Percentiles rank a stretch among this genome's conserved stretches.
Conservation (phyloP, 2,329 filamentous ascomycete species). For the Sporothrix humicola region DNA sequence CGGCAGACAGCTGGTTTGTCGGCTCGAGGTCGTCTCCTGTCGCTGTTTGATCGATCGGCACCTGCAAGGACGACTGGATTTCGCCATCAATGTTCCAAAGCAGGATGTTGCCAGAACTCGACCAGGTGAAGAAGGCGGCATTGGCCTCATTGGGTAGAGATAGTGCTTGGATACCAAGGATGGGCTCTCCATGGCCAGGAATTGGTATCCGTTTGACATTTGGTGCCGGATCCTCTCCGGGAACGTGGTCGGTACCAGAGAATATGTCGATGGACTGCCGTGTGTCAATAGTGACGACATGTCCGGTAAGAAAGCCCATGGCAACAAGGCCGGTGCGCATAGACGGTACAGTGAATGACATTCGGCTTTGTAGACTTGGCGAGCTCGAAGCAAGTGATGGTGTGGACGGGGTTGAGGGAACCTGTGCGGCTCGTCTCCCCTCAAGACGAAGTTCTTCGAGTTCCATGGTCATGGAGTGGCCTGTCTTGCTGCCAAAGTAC, state of each 20-base stretch:
- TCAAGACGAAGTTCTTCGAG: conserved; percentile 54
- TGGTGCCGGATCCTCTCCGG: conserved; percentile 49
- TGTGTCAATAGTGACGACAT: conserved; percentile 76
- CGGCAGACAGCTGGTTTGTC: conserved; percentile 64
- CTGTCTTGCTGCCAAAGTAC: conserved; percentile 72
- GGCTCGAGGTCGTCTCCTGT: conserved; percentile 57
- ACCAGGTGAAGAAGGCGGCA: conserved; percentile 88
- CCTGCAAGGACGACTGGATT: conserved; percentile 66
- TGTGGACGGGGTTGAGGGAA: conserved; percentile 44
- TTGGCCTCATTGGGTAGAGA: conserved; percentile 62
- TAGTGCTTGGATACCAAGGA: conserved; percentile 76
- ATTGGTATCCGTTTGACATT: conserved; percentile 57
- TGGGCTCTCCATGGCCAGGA: conserved; percentile 66
- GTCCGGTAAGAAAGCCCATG: conserved; percentile 70
- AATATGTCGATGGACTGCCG: conserved; percentile 76
- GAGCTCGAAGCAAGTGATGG: conserved; percentile 35
- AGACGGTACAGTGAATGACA: conserved; percentile 46
- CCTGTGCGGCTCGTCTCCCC: conserved; percentile 23
- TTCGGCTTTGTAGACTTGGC: conserved; percentile 1
- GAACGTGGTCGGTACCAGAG: conserved; percentile 52
- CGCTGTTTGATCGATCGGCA: conserved; percentile 70
- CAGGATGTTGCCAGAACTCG: conserved; percentile 76
- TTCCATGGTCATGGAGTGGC: conserved; percentile 61
- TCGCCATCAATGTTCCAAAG: conserved; percentile 81
- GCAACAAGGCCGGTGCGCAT: conserved; percentile 61